Conservation (phyloP, 306 rosid genomes). For the Astragalus glycyphyllos region DNA sequence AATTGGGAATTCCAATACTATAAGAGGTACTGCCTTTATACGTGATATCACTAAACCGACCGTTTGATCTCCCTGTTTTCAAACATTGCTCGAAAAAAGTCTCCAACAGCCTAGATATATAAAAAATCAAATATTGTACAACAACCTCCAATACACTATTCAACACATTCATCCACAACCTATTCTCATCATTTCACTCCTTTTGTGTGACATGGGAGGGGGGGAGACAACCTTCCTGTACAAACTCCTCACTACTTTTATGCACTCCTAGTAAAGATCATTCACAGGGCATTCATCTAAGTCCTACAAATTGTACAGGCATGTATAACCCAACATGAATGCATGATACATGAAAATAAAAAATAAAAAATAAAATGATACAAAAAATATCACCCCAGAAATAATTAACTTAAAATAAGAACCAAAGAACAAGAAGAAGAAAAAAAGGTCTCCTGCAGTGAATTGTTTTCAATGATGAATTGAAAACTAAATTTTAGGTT, state of each 20-base stretch:
- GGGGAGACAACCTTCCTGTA: neutral
- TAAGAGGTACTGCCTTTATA: neutral
- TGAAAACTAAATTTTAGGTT: constrained; percentile 32
- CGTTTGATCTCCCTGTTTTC: neutral
- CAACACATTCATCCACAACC: constrained; percentile 8
- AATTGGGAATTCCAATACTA: constrained; percentile 22
- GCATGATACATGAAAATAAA: constrained; percentile 17
- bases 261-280: constrained; percentile 31
- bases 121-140: neutral
- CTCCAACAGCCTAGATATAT: neutral
- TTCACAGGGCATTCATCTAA: constrained; percentile 4
- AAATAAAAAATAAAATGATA: constrained; percentile 6
- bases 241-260: constrained; percentile 8
- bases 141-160: constrained; percentile 1
- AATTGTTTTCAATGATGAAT: constrained; percentile 9
- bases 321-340: constrained; percentile 24
- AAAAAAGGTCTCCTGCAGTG: neutral
- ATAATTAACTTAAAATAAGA: constrained; percentile 9
- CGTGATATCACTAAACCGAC: neutral
- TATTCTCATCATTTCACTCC: constrained; percentile 4
- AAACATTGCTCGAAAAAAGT: constrained; percentile 24
- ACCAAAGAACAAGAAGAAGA: constrained; percentile 28
- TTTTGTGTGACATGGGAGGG: neutral
- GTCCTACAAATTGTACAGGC: constrained; percentile 17
- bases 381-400: constrained; percentile 11